Percentiles rank a stretch among this genome's conserved stretches.
These are phyloP conservation scores for Fusarium buxicola DNA, from an alignment of 2,329 filamentous ascomycete genomes.

Conservation along the genomic window DNA sequence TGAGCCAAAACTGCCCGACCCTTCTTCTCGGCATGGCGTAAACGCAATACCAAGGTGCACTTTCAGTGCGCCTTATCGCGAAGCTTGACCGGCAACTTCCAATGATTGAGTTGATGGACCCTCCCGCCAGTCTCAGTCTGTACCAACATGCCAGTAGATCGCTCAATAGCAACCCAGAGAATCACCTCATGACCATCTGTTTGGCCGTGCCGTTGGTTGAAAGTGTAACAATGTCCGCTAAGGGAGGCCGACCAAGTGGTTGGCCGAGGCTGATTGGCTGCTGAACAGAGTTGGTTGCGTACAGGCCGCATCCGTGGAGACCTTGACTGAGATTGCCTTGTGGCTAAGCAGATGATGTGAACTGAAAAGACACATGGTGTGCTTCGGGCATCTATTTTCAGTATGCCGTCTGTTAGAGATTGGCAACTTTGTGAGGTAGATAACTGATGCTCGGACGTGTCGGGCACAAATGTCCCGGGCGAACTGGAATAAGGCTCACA, in stretches of 20 bases:
- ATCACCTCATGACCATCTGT: conserved; percentile 22
- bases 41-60: conserved; percentile 6
- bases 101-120: conserved; percentile 11
- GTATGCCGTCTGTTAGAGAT: conserved; percentile 17
- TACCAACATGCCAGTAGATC: conserved; percentile 1
- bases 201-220: conserved; percentile 33
- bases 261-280: conserved; percentile 29
- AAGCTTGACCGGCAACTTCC: conserved; percentile 17
- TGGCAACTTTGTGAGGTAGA: conserved; percentile 4
- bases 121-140: neutral
- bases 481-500: conserved; percentile 24
- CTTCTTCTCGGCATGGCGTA: conserved; percentile 8
- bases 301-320: conserved; percentile 8
- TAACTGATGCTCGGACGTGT: neutral
- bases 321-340: conserved; percentile 13
- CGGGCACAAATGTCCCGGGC: conserved; percentile 15
- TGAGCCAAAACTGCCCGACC: conserved; percentile 4
- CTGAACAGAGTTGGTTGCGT: conserved; percentile 22
- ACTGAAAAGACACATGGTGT: conserved; percentile 17
- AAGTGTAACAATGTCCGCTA: conserved; percentile 37
- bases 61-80: conserved; percentile 8
- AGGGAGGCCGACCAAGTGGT: conserved; percentile 26
- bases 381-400: conserved; percentile 13
- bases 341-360: conserved; percentile 9
- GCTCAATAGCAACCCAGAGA: conserved; percentile 17